phyloP scores from a whole-genome alignment of 768 basidiomycete genomes.

The Pleurotus sapidus region DNA sequence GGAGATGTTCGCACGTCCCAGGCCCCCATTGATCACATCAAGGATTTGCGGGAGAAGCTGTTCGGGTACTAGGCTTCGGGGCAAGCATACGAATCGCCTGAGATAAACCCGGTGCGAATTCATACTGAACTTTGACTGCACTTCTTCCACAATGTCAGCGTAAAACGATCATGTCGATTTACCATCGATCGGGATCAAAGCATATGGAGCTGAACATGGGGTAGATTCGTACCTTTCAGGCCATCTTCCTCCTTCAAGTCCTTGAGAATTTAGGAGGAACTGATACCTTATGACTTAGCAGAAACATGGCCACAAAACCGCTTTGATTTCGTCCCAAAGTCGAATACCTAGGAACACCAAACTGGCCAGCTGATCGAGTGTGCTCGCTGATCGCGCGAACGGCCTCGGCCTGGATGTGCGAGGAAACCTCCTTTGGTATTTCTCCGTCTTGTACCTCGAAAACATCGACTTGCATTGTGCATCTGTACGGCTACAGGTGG shows the following conservation, averaged over 20 bases:
- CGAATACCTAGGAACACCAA: background rate
- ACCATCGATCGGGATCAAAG: slow-evolving; percentile 6
- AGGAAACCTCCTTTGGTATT: no score
- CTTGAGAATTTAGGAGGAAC: background rate
- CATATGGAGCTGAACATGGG: background rate
- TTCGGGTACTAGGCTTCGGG: background rate
- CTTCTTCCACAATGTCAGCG: slow-evolving; percentile 8
- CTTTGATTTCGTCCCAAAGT: slow-evolving; percentile 6
- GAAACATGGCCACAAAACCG: background rate
- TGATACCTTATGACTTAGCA: background rate
- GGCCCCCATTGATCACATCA: slow-evolving; percentile 5
- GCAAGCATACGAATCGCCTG: no score
- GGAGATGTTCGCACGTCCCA: background rate
- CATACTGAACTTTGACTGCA: background rate
- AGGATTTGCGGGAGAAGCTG: slow-evolving; percentile 9
- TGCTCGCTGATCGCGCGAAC: background rate
- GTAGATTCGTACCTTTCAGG: background rate
- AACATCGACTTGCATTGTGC: no score
- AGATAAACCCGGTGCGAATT: background rate
- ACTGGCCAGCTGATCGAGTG: background rate
- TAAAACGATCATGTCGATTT: slow-evolving; percentile 2
- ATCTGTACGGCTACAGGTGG: background rate
- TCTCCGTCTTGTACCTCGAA: no score
- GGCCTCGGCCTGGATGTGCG: no score
- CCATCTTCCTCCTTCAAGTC: background rate